Conservation (phyloP, 2,329 filamentous ascomycete genomes). For the Fusarium sublunatum region DNA sequence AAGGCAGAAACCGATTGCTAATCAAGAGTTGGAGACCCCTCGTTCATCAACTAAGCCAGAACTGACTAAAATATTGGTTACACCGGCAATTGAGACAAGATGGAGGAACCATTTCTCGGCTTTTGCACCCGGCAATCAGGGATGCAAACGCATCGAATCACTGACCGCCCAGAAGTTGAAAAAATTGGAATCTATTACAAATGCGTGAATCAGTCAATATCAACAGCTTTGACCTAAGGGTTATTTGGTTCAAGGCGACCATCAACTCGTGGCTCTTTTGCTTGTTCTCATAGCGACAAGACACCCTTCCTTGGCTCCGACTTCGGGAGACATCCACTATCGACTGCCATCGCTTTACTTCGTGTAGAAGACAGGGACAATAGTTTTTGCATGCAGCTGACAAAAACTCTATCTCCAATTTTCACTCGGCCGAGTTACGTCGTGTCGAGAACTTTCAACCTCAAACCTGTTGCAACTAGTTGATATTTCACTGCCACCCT, state of each 20-base stretch:
- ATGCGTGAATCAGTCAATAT: neutral
- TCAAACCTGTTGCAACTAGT: too few relatives aligned
- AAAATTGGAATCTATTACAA: neutral
- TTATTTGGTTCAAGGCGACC: neutral
- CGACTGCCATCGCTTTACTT: slow-evolving; percentile 3
- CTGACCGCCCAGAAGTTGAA: neutral
- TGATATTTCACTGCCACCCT: neutral
- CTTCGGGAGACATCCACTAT: slow-evolving; percentile 5
- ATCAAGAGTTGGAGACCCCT: slow-evolving; percentile 27
- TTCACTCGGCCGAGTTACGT: too few relatives aligned
- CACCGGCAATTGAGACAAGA: slow-evolving; percentile 13
- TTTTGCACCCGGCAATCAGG: slow-evolving; percentile 6
- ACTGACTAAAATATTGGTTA: slow-evolving; percentile 8
- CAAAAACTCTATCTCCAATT: too few relatives aligned
- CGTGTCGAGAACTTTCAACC: too few relatives aligned
- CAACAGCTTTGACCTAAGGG: neutral
- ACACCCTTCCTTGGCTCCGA: slow-evolving; percentile 8
- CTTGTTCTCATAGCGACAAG: neutral
- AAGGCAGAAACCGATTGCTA: slow-evolving; percentile 25
- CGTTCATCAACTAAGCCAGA: slow-evolving; percentile 16
- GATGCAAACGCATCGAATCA: neutral
- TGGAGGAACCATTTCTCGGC: slow-evolving; percentile 5
- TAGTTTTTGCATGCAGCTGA: neutral
- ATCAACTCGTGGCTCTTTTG: neutral
- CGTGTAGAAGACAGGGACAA: neutral